These are phyloP conservation scores for Tolypocladium nubicola DNA, from an alignment of 2,329 filamentous ascomycete genomes.

Conservation along the genomic window DNA sequence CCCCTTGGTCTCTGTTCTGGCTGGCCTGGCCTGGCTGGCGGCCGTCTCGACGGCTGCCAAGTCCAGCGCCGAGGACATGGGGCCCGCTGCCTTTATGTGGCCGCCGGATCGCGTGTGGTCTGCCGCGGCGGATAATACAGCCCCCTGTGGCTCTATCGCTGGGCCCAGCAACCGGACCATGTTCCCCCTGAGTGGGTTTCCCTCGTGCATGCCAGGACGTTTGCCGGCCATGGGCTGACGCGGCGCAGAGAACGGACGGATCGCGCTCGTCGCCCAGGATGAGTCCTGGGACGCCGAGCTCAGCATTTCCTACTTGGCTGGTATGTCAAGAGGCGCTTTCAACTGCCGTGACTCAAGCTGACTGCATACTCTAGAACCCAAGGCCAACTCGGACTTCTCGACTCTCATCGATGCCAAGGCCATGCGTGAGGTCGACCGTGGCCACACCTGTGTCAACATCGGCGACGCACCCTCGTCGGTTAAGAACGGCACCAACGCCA, in stretches of 20 bases:
- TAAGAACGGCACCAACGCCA: conserved; percentile 32
- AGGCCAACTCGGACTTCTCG: conserved; percentile 27
- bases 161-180: conserved; percentile 37
- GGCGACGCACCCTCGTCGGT: conserved; percentile 21
- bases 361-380: conserved; percentile 20
- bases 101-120: conserved; percentile 46
- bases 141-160: conserved; percentile 44
- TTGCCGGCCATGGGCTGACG: neutral
- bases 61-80: conserved; percentile 23
- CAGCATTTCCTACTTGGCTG: conserved; percentile 38
- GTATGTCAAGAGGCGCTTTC: conserved; percentile 17
- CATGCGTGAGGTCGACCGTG: conserved; percentile 28
- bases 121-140: conserved; percentile 41
- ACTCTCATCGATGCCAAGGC: conserved; percentile 23
- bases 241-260: conserved; percentile 37
- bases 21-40: conserved; percentile 6
- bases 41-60: neutral
- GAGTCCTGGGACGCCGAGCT: conserved; percentile 45
- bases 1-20: conserved; percentile 8
- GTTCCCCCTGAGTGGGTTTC: conserved; percentile 39
- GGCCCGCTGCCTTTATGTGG: conserved; percentile 51
- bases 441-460: conserved; percentile 34
- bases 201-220: rapidly evolving
- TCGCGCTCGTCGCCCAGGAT: conserved; percentile 46
- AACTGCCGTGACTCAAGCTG: no score